These are phyloP conservation scores for Volutella citrinella DNA, from an alignment of 2,329 filamentous ascomycete species.

Conservation along the genomic window DNA sequence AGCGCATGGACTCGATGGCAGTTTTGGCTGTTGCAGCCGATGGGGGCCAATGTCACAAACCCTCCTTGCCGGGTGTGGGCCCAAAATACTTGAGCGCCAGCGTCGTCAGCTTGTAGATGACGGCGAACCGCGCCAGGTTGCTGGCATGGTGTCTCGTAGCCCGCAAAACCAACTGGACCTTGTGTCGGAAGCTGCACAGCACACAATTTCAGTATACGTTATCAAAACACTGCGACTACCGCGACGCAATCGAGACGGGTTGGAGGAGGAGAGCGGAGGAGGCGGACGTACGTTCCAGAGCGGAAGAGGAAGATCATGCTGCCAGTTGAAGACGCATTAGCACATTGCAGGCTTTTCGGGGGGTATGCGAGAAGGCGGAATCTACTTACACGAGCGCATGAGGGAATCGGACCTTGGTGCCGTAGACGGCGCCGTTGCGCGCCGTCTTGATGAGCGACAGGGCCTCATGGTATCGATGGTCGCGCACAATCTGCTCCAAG, in stretches of 20 bases:
- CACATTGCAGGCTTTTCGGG: no score
- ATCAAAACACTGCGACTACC: no score
- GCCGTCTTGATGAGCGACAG: constrained; percentile 87
- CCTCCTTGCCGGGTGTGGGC: constrained; percentile 58
- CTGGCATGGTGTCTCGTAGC: constrained; percentile 87
- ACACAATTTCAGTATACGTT: no score
- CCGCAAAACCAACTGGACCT: constrained; percentile 72
- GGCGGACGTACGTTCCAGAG: constrained; percentile 68
- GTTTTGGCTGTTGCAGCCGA: no score
- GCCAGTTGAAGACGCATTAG: constrained; percentile 15
- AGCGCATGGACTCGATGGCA: no score
- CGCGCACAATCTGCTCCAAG: constrained; percentile 73
- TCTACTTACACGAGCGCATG: constrained; percentile 79
- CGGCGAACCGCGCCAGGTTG: constrained; percentile 88
- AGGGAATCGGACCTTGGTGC: constrained; percentile 95
- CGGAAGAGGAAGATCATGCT: constrained; percentile 98
- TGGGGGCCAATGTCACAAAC: no score
- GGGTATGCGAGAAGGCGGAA: no score
- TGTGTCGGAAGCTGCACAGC: constrained; percentile 62
- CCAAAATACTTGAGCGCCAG: constrained; percentile 66
- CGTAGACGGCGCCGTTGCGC: constrained; percentile 96
- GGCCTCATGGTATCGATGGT: constrained; percentile 81
- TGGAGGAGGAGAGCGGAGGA: constrained; percentile 2
- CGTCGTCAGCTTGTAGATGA: constrained; percentile 85
- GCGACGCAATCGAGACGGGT: no score